Conservation (phyloP, 2,329 filamentous ascomycete genomes). For the Parafenestella ontariensis region DNA sequence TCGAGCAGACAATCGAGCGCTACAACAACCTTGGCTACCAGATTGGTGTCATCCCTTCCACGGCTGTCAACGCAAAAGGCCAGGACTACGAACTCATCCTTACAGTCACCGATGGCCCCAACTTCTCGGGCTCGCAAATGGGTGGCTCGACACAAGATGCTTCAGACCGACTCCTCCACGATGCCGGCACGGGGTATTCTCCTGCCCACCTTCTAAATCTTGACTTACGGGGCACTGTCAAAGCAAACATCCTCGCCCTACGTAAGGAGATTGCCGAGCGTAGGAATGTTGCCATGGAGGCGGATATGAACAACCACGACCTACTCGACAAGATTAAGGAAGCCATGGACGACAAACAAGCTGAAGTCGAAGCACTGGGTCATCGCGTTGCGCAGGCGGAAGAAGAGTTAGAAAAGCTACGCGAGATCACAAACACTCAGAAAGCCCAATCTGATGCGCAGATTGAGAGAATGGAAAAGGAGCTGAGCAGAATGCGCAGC, state of each 20-base stretch:
- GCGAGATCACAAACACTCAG: constrained; percentile 84
- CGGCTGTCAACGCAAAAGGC: constrained; percentile 84
- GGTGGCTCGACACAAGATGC: constrained; percentile 52
- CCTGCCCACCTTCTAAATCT: constrained; percentile 87
- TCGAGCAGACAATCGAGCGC: constrained; percentile 86
- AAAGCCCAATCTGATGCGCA: constrained; percentile 89
- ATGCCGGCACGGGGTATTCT: constrained; percentile 85
- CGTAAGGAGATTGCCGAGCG: constrained; percentile 93
- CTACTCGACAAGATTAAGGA: constrained; percentile 94
- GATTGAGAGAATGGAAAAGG: constrained; percentile 99
- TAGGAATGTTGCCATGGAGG: constrained; percentile 79
- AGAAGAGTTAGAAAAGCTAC: constrained; percentile 92
- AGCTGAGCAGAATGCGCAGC: constrained; percentile 89
- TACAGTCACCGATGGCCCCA: constrained; percentile 77
- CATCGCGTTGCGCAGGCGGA: constrained; percentile 87
- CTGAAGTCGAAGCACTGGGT: constrained; percentile 89
- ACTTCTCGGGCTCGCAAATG: constrained; percentile 68
- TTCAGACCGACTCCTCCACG: constrained; percentile 80
- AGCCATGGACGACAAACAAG: constrained; percentile 92
- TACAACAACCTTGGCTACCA: constrained; percentile 97
- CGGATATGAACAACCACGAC: constrained; percentile 94
- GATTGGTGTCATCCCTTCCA: constrained; percentile 84
- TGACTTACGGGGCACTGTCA: constrained; percentile 83
- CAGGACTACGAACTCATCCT: constrained; percentile 84
- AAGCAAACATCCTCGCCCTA: constrained; percentile 76